A percentile compares a stretch with the other conserved stretches of the same genome.
Evolutionary conservation across 163 green algal genomes (phyloP).

Genomic region (Trebouxia gelatinosa): DNA sequence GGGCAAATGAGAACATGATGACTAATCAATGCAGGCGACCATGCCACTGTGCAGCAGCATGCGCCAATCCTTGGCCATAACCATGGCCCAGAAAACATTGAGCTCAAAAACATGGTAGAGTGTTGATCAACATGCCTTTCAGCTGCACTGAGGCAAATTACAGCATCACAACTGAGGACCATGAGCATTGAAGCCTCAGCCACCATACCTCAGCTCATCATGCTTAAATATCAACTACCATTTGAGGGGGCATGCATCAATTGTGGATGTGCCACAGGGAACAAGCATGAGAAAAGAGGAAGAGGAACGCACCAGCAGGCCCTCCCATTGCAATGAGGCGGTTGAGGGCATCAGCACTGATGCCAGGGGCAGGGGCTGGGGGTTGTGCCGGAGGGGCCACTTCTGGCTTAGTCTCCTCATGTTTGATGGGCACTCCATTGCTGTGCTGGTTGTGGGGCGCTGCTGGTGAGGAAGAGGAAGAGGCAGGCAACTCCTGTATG

Average conservation of each 20-base stretch:
- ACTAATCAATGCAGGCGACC: too few relatives aligned
- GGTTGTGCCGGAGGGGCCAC: too few relatives aligned
- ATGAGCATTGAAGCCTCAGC: too few relatives aligned
- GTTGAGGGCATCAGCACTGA: slow-evolving; percentile 8
- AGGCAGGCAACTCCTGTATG: slow-evolving; percentile 4
- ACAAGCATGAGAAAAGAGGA: not conserved
- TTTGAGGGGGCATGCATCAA: too few relatives aligned
- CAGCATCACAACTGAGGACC: not conserved
- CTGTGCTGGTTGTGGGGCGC: not conserved
- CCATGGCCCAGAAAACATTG: too few relatives aligned
- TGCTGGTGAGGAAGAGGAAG: not conserved
- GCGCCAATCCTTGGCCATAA: too few relatives aligned
- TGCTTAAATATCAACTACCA: too few relatives aligned
- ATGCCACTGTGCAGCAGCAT: too few relatives aligned
- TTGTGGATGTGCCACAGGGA: not conserved
- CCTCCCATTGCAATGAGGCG: slow-evolving; percentile 15
- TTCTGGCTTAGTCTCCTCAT: not conserved
- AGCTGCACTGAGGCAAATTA: not conserved
- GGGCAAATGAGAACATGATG: too few relatives aligned
- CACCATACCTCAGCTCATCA: too few relatives aligned
- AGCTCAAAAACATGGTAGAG: too few relatives aligned
- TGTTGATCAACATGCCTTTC: not conserved
- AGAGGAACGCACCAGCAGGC: not conserved
- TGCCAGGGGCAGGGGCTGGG: too few relatives aligned
- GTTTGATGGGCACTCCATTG: not conserved